These are phyloP conservation scores for Rhizophagus clarus DNA, from an alignment of 192 early-diverging fungal genomes.

Conservation along the genomic window DNA sequence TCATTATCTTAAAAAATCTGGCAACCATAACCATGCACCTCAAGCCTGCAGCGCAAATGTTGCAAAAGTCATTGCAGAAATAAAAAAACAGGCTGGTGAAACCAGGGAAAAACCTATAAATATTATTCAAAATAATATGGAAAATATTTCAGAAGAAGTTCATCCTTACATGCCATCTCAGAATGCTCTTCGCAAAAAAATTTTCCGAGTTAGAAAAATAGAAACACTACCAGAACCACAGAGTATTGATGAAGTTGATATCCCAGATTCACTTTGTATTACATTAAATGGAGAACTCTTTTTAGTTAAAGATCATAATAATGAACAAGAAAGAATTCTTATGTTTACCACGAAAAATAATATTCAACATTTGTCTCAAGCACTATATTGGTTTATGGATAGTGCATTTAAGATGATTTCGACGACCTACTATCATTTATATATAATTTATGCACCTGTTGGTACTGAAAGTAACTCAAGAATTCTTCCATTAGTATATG, in stretches of 20 bases:
- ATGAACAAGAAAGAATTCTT: neutral
- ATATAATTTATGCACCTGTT: conserved; percentile 3
- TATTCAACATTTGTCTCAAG: neutral
- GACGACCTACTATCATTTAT: neutral
- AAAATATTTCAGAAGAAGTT: neutral
- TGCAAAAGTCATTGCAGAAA: neutral
- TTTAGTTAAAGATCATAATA: neutral
- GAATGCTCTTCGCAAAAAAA: neutral
- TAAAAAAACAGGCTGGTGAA: neutral
- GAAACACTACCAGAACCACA: no score
- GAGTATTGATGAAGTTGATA: neutral
- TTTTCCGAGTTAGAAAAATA: neutral
- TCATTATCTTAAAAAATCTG: neutral
- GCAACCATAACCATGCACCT: conserved; percentile 1
- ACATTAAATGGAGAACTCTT: neutral
- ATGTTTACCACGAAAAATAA: conserved; percentile 2
- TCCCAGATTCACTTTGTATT: neutral
- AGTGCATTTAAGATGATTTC: neutral
- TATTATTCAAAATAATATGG: conserved; percentile 8
- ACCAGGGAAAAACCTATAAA: neutral
- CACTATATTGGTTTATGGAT: neutral
- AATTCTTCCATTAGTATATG: neutral
- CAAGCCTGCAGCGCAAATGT: neutral
- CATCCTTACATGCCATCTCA: neutral
- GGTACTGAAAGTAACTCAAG: neutral